Percentiles rank a stretch among this genome's conserved stretches.
These are phyloP conservation scores for Rhodamnia argentea DNA, from an alignment of 345 rosid species.

Conservation along the genomic window DNA sequence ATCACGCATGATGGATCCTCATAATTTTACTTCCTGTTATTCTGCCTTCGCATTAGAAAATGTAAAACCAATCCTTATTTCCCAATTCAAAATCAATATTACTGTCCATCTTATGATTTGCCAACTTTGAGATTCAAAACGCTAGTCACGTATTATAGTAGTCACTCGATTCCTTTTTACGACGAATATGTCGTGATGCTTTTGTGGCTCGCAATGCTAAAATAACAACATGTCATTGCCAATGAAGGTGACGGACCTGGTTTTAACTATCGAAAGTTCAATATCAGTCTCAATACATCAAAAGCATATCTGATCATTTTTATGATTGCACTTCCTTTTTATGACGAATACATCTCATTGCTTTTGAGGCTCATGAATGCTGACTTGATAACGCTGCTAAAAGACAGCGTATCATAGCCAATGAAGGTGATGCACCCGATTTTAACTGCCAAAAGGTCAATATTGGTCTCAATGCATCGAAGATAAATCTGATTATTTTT, in stretches of 20 bases:
- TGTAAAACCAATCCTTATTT: no score
- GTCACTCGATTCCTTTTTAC: not conserved
- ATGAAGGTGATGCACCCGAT: no score
- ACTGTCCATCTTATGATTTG: no score
- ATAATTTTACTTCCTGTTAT: no score
- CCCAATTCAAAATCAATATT: no score
- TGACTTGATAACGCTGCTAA: not conserved
- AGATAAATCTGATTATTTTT: not conserved
- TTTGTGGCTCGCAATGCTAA: not conserved
- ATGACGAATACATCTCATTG: not conserved
- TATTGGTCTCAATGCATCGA: not conserved
- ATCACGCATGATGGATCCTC: no score
- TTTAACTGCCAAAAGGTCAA: not conserved
- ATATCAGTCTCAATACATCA: not conserved
- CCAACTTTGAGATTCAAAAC: no score
- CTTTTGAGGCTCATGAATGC: not conserved
- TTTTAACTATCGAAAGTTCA: not conserved
- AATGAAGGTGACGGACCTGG: not conserved
- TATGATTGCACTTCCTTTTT: not conserved
- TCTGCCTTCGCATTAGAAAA: no score
- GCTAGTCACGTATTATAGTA: no score
- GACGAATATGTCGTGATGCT: not conserved
- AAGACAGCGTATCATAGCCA: not conserved
- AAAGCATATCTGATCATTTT: not conserved
- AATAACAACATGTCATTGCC: fast-evolving